Evolutionary conservation across 768 basidiomycete genomes (phyloP), one percentile per base, ranked within the genome.

Genomic region (Termitomyces sp.): DNA sequence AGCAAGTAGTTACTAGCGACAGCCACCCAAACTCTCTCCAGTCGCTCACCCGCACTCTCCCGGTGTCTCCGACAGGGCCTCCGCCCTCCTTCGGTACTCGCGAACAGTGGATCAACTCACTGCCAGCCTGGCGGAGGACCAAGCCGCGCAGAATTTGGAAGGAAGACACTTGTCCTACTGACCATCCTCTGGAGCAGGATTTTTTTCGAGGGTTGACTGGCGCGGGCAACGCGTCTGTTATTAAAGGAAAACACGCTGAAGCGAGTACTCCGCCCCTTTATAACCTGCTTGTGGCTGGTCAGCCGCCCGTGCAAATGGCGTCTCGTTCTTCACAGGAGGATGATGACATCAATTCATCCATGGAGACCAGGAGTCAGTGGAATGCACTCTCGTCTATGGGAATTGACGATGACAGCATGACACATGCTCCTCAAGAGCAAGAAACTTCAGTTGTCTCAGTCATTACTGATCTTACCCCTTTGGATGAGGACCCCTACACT

Each of bases 171-270:
- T 63, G 60, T 54, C 62, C 60, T 55, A 61, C 68, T 54, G 66
- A 69, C 56, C 67, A 64, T 55, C 62, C 56, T 64, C 61, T 65
- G 58, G 70, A 69, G 63, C 82, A 77, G 85, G 79, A 74, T 87
- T 88, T 88, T 89, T 67, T 70, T 59, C 72, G 70, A 73, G 88
- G 87, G 88, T 90, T 90, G 83, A 77, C 81, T 72, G 76, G 72
- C 75, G 85, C 88, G 86, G 84, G 70, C 70, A 82, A 88, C 88
- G 86, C 86, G 76, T 70, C 80, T 68, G 86, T 83, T 76, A 89
- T 88, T 88, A 90, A 90, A 88, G 88, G 88, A 84, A 68, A 80
- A 73, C 86, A 75, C 85, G 87, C 86, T 82, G 79, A 90, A 82
- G 85, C 86, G 84, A 85, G 86, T 78, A 80, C 85, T 85, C 87